Evolutionary conservation across 345 rosid genomes (phyloP), one percentile per base, ranked within the genome.

Genomic region (Murraya koenigii): DNA sequence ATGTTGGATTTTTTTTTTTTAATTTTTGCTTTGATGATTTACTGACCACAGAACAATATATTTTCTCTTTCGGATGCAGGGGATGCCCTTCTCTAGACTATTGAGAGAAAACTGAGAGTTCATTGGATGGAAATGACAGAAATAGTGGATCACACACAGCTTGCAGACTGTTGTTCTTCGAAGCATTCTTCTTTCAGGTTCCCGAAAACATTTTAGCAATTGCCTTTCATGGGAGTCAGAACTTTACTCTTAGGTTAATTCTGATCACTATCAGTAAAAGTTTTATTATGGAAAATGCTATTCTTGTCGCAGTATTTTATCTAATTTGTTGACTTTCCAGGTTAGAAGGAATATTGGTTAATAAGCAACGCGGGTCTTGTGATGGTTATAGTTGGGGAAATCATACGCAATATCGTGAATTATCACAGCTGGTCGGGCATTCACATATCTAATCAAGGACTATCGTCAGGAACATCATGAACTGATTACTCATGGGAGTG

Each of bases 401-500:
- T 88, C 65, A 82, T 90, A 33, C 79, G 93, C 36, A 93, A 90
- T 77, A 69, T 81, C 59, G 95, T 93, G 0, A n/a, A 85, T 91
- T 67, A 77, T 91, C 77, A 93, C 94, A 7, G 97, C 97, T 0
- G 94, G 94, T n/a, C 80, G 69, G 26, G 78, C 91, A 36, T 93
- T 91, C 85, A 90, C 97, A 0, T 95, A 93, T 79, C 84, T 91
- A 4, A 93, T 91, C 77, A 88, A 82, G 85, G 65, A 80, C 22
- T n/a, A 67, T 41, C 84, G 60, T 5, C 94, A 88, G 75, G 92
- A 87, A 69, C 87, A 86, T 75, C 97, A 91, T 59, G 81, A 60
- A 76, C 86, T 91, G 72, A 82, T 91, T 66, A 91, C 94, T 70
- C 70, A 83, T 56, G n/a, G 93, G 94, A 56, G 82, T 89, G 32